A percentile compares a stretch with the other conserved stretches of the same genome.
phyloP scores from a whole-genome alignment of 305 asterid species.

The Rubia occidens region DNA sequence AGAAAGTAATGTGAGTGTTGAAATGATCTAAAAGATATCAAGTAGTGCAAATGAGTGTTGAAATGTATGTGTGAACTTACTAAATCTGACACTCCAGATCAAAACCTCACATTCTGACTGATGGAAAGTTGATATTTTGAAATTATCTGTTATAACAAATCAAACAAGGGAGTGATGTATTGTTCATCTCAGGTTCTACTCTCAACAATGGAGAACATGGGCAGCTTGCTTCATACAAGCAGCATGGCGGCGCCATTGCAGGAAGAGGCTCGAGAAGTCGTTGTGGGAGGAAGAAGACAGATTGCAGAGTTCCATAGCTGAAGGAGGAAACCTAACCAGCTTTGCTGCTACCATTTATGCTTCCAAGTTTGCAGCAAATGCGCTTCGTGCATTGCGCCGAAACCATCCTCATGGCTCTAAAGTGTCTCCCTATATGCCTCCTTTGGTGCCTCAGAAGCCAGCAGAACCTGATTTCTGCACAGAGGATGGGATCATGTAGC shows the following conservation, averaged over 20 bases:
- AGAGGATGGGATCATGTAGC: slow-evolving; percentile 3
- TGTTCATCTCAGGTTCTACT: slow-evolving; percentile 30
- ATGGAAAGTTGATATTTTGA: too few species aligned
- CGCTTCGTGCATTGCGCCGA: slow-evolving; percentile 30
- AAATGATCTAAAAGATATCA: too few species aligned
- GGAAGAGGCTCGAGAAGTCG: slow-evolving; percentile 39
- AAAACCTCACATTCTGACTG: too few species aligned
- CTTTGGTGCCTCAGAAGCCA: slow-evolving; percentile 54
- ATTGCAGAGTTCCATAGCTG: slow-evolving; percentile 24
- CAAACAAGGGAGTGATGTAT: background rate
- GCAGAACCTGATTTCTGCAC: slow-evolving; percentile 52
- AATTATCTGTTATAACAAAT: too few species aligned
- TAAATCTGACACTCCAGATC: too few species aligned
- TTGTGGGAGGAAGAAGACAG: slow-evolving; percentile 40
- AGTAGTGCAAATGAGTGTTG: too few species aligned
- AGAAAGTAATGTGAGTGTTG: too few species aligned
- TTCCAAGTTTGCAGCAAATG: slow-evolving; percentile 45
- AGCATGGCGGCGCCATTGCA: slow-evolving; percentile 46
- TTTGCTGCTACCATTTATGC: slow-evolving; percentile 43
- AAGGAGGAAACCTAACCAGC: slow-evolving; percentile 28
- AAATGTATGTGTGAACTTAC: too few species aligned
- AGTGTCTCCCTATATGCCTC: slow-evolving; percentile 29
- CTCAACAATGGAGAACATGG: slow-evolving; percentile 65
- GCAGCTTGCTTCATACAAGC: slow-evolving; percentile 56
- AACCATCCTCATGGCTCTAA: slow-evolving; percentile 19